phyloP scores from a whole-genome alignment of 208 protist genomes.

The Leishmania guyanensis region DNA sequence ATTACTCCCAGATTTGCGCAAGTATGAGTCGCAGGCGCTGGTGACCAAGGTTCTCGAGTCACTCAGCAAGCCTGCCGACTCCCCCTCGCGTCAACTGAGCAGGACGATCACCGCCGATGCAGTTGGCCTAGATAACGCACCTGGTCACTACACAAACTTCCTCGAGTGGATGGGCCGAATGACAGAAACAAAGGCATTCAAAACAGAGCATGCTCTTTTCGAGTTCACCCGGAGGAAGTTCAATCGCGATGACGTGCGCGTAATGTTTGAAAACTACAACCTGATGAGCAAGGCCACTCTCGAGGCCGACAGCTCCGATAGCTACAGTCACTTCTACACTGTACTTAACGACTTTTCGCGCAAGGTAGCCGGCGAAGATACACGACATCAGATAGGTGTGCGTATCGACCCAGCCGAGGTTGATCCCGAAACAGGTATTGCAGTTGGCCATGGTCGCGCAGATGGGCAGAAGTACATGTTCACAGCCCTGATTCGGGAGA shows the following conservation, averaged over 20 bases:
- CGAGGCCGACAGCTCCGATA: conserved; percentile 74
- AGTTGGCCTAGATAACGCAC: conserved; percentile 84
- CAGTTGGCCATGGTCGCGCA: conserved; percentile 78
- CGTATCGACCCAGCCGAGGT: conserved; percentile 87
- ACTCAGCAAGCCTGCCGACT: conserved; percentile 72
- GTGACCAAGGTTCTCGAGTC: conserved; percentile 82
- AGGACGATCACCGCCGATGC: conserved; percentile 86
- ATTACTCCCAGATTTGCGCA: conserved; percentile 66
- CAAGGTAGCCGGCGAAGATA: conserved; percentile 88
- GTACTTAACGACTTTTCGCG: conserved; percentile 87
- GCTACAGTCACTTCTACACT: conserved; percentile 90
- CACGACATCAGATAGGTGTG: conserved; percentile 90
- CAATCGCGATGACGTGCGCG: conserved; percentile 81
- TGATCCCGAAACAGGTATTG: conserved; percentile 76
- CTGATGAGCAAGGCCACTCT: conserved; percentile 85
- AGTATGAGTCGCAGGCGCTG: conserved; percentile 76
- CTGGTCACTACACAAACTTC: conserved; percentile 92
- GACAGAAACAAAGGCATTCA: conserved; percentile 87
- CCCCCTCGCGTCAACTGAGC: conserved; percentile 69
- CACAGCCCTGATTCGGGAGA: conserved; percentile 80
- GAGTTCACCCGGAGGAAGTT: conserved; percentile 90
- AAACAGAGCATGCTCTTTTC: conserved; percentile 90
- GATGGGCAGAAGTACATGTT: conserved; percentile 89
- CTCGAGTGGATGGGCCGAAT: conserved; percentile 91
- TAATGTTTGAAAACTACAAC: conserved; percentile 93